Percentiles rank a stretch among this genome's conserved stretches.
phyloP scores from a whole-genome alignment of 2,329 filamentous ascomycete species.

The Myriosclerotinia duriaeana region DNA sequence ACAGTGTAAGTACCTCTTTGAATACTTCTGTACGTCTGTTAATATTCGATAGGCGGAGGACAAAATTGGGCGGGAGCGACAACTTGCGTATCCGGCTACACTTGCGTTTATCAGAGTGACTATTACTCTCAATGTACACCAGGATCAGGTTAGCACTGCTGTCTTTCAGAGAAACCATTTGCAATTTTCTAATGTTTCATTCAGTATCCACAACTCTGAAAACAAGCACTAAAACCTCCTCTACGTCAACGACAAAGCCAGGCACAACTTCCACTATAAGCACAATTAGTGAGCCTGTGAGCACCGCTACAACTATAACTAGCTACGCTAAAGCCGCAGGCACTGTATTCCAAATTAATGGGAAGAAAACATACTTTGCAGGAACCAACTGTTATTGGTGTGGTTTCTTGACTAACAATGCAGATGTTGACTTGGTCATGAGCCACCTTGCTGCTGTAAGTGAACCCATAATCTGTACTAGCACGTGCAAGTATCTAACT shows the following conservation, averaged over 20 bases:
- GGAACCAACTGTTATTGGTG: conserved; percentile 59
- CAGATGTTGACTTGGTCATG: conserved; percentile 54
- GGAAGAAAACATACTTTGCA: conserved; percentile 50
- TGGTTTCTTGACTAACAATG: conserved; percentile 52
- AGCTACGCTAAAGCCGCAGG: conserved; percentile 36
- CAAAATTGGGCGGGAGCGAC: conserved; percentile 11
- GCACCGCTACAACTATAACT: conserved; percentile 24
- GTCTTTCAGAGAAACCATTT: background rate
- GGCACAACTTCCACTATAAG: conserved; percentile 22
- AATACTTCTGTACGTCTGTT: background rate
- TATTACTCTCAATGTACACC: conserved; percentile 22
- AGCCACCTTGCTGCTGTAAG: conserved; percentile 46
- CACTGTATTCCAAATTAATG: conserved; percentile 46
- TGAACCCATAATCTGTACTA: background rate
- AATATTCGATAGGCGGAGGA: conserved; percentile 16
- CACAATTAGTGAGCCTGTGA: conserved; percentile 21
- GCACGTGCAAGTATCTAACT: background rate
- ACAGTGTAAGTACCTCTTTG: conserved; percentile 15
- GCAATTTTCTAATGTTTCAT: background rate
- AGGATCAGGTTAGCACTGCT: conserved; percentile 4
- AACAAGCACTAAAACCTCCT: conserved; percentile 7
- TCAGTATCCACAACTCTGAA: conserved; percentile 6
- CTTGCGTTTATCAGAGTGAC: conserved; percentile 2
- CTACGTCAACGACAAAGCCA: conserved; percentile 15
- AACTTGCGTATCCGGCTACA: conserved; percentile 9